Percentiles rank a stretch among this genome's conserved stretches.
These are phyloP conservation scores for Senna tora DNA, from an alignment of 306 rosid species.

Conservation along the genomic window DNA sequence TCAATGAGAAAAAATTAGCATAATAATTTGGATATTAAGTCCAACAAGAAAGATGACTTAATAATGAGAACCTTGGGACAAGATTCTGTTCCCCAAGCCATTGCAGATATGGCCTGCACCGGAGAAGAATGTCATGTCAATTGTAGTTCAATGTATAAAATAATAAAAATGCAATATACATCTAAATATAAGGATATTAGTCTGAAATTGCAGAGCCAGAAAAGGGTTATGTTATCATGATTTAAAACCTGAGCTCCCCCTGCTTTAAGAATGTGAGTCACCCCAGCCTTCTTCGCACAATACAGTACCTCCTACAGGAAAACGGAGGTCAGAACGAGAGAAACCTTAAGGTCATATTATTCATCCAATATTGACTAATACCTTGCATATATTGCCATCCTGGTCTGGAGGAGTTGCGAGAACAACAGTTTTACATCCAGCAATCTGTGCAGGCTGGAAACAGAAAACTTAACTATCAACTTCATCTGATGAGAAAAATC, in stretches of 20 bases:
- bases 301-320: constrained; percentile 83
- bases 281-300: constrained; percentile 99
- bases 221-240: constrained; percentile 30
- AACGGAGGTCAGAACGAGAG: constrained; percentile 33
- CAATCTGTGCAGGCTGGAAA: constrained; percentile 93
- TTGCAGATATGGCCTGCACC: constrained; percentile 85
- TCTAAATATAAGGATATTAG: constrained; percentile 5
- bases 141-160: constrained; percentile 3
- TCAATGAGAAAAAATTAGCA: constrained; percentile 11
- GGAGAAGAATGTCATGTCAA: constrained; percentile 26
- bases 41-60: constrained; percentile 27
- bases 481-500: constrained; percentile 23
- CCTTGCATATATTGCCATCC: constrained; percentile 93
- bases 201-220: constrained; percentile 27
- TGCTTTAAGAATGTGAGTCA: constrained; percentile 94
- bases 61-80: constrained; percentile 76
- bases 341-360: constrained; percentile 24
- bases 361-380: constrained; percentile 40
- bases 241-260: constrained; percentile 96
- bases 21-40: not conserved
- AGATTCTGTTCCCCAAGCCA: constrained; percentile 99
- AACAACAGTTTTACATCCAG: constrained; percentile 88
- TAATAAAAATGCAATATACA: constrained; percentile 19
- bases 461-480: constrained; percentile 39
- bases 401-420: constrained; percentile 92